Evolutionary conservation across 2,329 filamentous ascomycete species (phyloP).

Genomic region (Arthrobotrys conoides): DNA sequence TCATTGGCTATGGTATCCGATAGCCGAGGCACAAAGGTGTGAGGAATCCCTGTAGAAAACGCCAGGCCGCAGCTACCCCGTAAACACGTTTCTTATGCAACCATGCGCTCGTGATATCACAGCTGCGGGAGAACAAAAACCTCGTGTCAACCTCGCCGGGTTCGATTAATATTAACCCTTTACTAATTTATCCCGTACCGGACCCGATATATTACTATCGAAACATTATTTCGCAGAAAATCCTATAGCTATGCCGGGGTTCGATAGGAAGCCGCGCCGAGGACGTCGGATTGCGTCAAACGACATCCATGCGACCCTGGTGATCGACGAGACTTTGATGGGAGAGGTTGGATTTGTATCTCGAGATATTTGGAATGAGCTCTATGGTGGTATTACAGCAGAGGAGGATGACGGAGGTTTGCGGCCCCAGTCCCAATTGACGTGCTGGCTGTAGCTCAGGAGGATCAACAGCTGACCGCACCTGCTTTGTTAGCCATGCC

Average conservation of each 20-base stretch:
- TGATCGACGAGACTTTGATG: slow-evolving; percentile 87
- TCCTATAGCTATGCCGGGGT: slow-evolving; percentile 69
- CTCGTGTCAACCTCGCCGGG: slow-evolving; percentile 13
- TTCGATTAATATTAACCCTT: slow-evolving; percentile 13
- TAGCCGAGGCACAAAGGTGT: slow-evolving; percentile 46
- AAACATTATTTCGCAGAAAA: background rate
- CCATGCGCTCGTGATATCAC: slow-evolving; percentile 45
- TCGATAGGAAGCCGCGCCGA: slow-evolving; percentile 49
- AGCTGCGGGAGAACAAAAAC: slow-evolving; percentile 2
- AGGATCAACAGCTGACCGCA: slow-evolving; percentile 14
- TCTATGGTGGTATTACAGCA: slow-evolving; percentile 77
- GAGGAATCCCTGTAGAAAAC: slow-evolving; percentile 42
- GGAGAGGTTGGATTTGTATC: slow-evolving; percentile 89
- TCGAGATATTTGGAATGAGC: slow-evolving; percentile 84
- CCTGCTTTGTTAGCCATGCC: slow-evolving; percentile 66
- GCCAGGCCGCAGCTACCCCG: slow-evolving; percentile 52
- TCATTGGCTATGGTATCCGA: slow-evolving; percentile 36
- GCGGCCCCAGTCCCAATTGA: slow-evolving; percentile 62
- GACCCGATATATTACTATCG: background rate
- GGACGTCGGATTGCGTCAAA: slow-evolving; percentile 73
- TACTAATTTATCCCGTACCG: background rate
- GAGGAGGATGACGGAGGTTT: slow-evolving; percentile 67
- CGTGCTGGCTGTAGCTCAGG: background rate
- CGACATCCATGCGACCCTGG: slow-evolving; percentile 74
- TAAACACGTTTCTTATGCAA: slow-evolving; percentile 44